Evolutionary conservation across 768 basidiomycete genomes (phyloP), one percentile per base, ranked within the genome.

Genomic region (Podaxis sp.): DNA sequence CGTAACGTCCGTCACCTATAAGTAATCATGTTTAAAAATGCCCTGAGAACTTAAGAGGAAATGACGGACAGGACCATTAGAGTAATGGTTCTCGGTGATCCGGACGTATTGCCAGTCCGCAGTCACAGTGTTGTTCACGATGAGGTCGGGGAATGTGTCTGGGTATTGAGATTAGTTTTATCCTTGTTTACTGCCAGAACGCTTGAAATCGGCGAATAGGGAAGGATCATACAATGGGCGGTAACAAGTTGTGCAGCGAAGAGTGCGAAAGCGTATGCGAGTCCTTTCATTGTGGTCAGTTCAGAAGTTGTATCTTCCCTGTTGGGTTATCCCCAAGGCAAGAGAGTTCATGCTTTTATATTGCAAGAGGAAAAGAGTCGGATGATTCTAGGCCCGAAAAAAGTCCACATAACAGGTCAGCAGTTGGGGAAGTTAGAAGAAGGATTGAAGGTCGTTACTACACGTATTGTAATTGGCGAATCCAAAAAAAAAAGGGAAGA

Each of bases 101-200:
- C 74, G 68, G 47, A 75, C 72, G 53, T 75, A 74, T 63, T 74
- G 66, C 74, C 73, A 74, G 55, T 74, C 72, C 11, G 65, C 52
- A 3, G 71, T 64, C 5, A 64, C 61, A 5, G 66, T 68, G 5
- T 66, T 64, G 53, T 74, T 72, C 23, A 66, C 68, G 32, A 69
- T 70, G 16, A 73, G 59, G 44, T 70, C 64, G 21, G 72, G 71
- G 62, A 73, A 73, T 4, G 70, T 73, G 59, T 73, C 72, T 73
- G 55, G 27, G 23, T 25, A 44, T 44, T 18, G 3, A 18, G 16
- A 44, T 44, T 44, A 44, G 42, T 5, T 44, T 18, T 44, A 1
- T 7, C 7, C n/a, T 5, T n/a, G 6, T 18, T 44, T 44, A 18
- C 18, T 14, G n/a, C 42, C 42, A n/a, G 32, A 32, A 7, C 32